Conservation (phyloP, 345 rosid genomes). For the Moringa oleifera region DNA sequence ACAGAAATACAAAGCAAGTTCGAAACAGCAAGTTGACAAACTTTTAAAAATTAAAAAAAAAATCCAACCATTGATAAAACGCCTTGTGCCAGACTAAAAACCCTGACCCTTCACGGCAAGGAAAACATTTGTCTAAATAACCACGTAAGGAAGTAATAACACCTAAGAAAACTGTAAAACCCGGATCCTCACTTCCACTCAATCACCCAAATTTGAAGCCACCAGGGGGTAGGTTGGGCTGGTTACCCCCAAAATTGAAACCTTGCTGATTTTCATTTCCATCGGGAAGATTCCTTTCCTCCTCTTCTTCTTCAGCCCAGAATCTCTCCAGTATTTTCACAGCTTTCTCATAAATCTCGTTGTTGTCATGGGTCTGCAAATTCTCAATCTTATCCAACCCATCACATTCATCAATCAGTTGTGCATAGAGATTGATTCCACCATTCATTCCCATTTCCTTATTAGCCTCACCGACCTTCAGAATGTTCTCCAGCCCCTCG, state of each 20-base stretch:
- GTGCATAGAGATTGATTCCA: slow-evolving; percentile 55
- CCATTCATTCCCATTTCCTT: slow-evolving; percentile 55
- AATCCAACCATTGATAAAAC: too few species aligned
- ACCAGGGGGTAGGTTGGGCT: slow-evolving; percentile 46
- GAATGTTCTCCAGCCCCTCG: too few species aligned
- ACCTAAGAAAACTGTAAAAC: too few species aligned
- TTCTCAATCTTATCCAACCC: slow-evolving; percentile 78
- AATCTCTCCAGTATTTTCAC: slow-evolving; percentile 76
- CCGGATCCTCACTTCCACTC: too few species aligned
- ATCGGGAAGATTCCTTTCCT: slow-evolving; percentile 37
- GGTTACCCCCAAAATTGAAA: slow-evolving; percentile 51
- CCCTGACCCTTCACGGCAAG: too few species aligned
- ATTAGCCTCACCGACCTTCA: slow-evolving; percentile 80
- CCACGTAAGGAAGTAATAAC: too few species aligned
- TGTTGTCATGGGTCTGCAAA: slow-evolving; percentile 77
- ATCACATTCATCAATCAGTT: slow-evolving; percentile 66
- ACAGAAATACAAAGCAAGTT: too few species aligned
- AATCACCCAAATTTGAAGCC: slow-evolving; percentile 71
- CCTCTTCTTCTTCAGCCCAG: slow-evolving; percentile 82
- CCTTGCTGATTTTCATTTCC: slow-evolving; percentile 34
- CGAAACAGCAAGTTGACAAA: too few species aligned
- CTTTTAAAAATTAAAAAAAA: too few species aligned
- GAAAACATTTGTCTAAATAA: too few species aligned
- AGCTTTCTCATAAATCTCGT: too few species aligned
- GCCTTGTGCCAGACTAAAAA: too few species aligned